Base-by-base conservation (phyloP, 2,329 filamentous ascomycete genomes). In the Pseudogymnoascus sp. region DNA sequence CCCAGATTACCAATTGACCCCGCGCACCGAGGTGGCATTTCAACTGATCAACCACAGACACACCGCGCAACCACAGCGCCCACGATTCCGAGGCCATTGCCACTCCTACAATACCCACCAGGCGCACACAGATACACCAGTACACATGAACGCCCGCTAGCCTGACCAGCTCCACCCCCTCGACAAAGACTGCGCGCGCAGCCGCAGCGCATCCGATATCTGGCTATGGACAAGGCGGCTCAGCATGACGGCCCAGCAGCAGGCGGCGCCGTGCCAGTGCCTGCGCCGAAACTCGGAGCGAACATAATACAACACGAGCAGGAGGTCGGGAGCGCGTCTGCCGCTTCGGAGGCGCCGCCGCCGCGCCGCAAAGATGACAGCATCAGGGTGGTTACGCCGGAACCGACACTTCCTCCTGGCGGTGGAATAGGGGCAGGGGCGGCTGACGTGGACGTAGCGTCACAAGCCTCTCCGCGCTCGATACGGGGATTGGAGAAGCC, bases 271-370 rank as follows among this genome's bases (percentile, higher is more conserved):
- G 51, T 57, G 51, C 29, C 29, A 57, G 10, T 29, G n/a, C 29
- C 29, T 12, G 51, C 29, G 23, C 51, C 29, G 51, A 57, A 34
- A 34, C 51, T 34, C 29, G 51, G 51, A 57, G 51, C 12, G n/a
- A 36, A 18, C 5, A 5, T 57, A 57, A 11, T 34, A 34, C 31
- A 34, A 12, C 51, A 57, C 12, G 29, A 34, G 51, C 51, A 34
- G 29, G 51, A 57, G 51, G 51, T 16, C 65, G 68, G 70, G 65
- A 70, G 68, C 70, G 66, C 75, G 77, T 68, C 71, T 73, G 67
- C 83, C 82, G 54, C 83, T 87, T 70, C 84, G 87, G 67, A 78
- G 86, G 64, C 85, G 89, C 31, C 31, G 11, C 11, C 31, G 31
- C 29, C 29, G 29, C 67, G 89, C 87, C 66, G 86, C 87, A 68